phyloP scores from a whole-genome alignment of 371 early-diverging fungal species.

The Dichotomocladium elegans region DNA sequence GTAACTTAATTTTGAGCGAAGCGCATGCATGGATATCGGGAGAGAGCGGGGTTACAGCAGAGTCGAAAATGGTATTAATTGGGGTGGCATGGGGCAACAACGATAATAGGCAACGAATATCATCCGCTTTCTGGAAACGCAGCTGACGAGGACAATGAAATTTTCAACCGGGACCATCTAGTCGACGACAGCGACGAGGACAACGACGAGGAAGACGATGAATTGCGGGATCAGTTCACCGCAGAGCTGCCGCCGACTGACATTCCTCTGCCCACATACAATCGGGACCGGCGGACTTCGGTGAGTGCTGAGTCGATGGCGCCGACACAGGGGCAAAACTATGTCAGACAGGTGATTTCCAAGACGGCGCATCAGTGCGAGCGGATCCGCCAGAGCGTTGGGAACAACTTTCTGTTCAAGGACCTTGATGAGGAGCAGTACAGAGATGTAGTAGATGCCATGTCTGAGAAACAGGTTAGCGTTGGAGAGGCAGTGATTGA shows the following conservation, averaged over 20 bases:
- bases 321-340: slow-evolving; percentile 68
- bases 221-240: slow-evolving; percentile 10
- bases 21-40: too few species aligned
- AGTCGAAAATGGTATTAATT: not conserved
- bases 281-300: slow-evolving; percentile 87
- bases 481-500: slow-evolving; percentile 81
- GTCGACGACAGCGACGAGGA: slow-evolving; percentile 13
- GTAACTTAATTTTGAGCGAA: not conserved
- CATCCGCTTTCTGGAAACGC: slow-evolving; percentile 7
- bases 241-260: slow-evolving; percentile 3
- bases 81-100: not conserved
- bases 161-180: slow-evolving; percentile 1
- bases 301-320: slow-evolving; percentile 97
- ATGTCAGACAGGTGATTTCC: slow-evolving; percentile 81
- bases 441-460: slow-evolving; percentile 94
- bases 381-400: slow-evolving; percentile 81
- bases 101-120: slow-evolving; percentile 9
- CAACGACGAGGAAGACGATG: slow-evolving; percentile 15
- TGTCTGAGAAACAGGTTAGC: slow-evolving; percentile 85
- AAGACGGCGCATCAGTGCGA: slow-evolving; percentile 83
- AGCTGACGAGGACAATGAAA: not conserved
- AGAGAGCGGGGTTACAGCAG: too few species aligned
- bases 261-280: slow-evolving; percentile 27
- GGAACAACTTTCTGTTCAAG: slow-evolving; percentile 90
- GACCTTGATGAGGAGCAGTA: slow-evolving; percentile 94